These are phyloP conservation scores for sorghum (Sorghum bicolor) DNA, from an alignment of 176 grass and related monocot species.

Conservation along the genomic window DNA sequence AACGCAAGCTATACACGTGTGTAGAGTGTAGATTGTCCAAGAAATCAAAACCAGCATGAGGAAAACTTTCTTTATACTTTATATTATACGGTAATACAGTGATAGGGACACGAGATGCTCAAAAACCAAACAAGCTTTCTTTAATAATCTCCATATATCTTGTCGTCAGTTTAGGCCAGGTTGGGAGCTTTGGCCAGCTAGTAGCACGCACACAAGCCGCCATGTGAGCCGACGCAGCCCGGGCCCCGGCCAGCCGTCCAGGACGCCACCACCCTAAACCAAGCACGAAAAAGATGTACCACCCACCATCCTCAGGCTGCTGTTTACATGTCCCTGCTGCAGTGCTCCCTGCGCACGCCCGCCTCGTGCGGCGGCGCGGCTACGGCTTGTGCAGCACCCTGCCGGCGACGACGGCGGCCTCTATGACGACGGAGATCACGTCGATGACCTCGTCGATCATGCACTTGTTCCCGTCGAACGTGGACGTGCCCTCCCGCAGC, in stretches of 20 bases:
- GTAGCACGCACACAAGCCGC: background rate
- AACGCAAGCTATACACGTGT: background rate
- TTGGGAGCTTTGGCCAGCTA: background rate
- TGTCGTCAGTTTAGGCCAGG: slow-evolving; percentile 18
- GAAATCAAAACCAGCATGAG: background rate
- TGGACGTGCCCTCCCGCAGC: slow-evolving; percentile 41
- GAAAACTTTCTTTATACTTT: slow-evolving; percentile 8
- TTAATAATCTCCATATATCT: background rate
- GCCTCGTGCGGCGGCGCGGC: background rate
- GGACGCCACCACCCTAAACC: background rate
- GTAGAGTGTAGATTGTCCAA: background rate
- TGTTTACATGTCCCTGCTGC: background rate
- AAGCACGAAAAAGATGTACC: slow-evolving; percentile 38
- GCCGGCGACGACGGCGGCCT: slow-evolving; percentile 80
- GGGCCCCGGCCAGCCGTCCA: slow-evolving; percentile 9
- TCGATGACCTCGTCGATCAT: slow-evolving; percentile 85
- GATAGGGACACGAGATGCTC: background rate
- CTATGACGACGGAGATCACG: slow-evolving; percentile 67
- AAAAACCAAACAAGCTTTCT: background rate
- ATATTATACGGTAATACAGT: background rate
- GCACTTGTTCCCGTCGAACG: slow-evolving; percentile 85
- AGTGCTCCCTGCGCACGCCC: background rate
- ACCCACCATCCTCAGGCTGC: slow-evolving; percentile 16
- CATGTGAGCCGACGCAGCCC: slow-evolving; percentile 31
- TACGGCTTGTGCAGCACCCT: slow-evolving; percentile 83